Base-by-base conservation (phyloP, 2,329 filamentous ascomycete species). In the Diaporthe sp. region DNA sequence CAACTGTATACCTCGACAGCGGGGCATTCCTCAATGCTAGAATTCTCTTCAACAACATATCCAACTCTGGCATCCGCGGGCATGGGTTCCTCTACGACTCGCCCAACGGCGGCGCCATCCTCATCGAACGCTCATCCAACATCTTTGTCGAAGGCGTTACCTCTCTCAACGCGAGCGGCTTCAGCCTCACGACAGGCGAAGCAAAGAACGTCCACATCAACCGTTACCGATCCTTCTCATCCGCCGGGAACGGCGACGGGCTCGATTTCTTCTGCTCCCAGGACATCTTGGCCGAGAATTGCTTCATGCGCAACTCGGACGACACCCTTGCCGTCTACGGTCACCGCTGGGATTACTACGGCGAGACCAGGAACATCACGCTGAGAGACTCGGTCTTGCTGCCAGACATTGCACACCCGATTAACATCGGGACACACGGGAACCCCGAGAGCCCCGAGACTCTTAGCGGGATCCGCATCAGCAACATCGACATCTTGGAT, bases 291-390 rank as follows among this genome's bases (percentile, higher is more conserved):
- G 78, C 83, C 8, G 80, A 85, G 42, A 81, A 80, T 19, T 79
- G 79, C 60, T 85, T 85, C 75, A 73, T 85, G 49, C 80, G 84
- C 17, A 85, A 82, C 72, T 84, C 82, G 2, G 84, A 85, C 68
- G 84, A 84, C 71, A 81, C 73, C 19, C 81, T 84, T 44, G 83
- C 84, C 15, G 75, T 84, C 5, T 84, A 84, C 72, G 75, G 79
- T 10, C 83, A 84, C 72, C 81, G 83, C 0, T 80, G 79, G 77
- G 73, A 82, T 39, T 84, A 79, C 51, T 81, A 79, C 55, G 83
- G 83, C 28, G 78, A 84, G 70, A 81, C 83, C 0, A 75, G 46
- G 9, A 83, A 84, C 53, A 82, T 84, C 61, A 82, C 80, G 1
- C 75, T 84, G 34, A 78, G 79, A 28, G 79, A 84, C 72, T 83